A percentile compares a stretch with the other conserved stretches of the same genome.
Conservation (phyloP, 2,329 filamentous ascomycete genomes). For the Ophiostoma pallidulum region DNA sequence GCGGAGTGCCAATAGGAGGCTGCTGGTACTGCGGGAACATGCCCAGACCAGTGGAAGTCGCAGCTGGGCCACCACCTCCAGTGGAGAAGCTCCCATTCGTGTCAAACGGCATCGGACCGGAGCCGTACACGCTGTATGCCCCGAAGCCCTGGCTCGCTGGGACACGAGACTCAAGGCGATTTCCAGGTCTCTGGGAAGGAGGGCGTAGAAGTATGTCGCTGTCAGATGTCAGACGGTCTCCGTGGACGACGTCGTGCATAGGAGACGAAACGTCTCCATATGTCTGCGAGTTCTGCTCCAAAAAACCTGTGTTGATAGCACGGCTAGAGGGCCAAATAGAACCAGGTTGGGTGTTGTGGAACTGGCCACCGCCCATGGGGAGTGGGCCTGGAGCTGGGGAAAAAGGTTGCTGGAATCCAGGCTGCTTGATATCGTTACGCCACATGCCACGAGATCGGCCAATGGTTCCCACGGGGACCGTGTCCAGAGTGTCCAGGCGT, state of each 20-base stretch:
- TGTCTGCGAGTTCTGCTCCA: slow-evolving; percentile 27
- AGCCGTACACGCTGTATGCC: slow-evolving; percentile 24
- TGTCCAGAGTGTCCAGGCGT: slow-evolving; percentile 48
- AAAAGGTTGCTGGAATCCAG: slow-evolving; percentile 25
- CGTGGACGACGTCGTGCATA: slow-evolving; percentile 34
- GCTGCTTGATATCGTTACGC: slow-evolving; percentile 30
- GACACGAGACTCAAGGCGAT: slow-evolving; percentile 36
- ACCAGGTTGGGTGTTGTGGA: slow-evolving; percentile 23
- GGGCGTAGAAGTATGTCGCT: slow-evolving; percentile 38
- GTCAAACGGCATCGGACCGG: slow-evolving; percentile 22
- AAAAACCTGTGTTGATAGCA: slow-evolving; percentile 29
- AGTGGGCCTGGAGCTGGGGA: slow-evolving; percentile 19
- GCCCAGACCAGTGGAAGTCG: slow-evolving; percentile 31
- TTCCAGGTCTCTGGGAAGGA: slow-evolving; percentile 33
- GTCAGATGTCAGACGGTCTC: slow-evolving; percentile 40
- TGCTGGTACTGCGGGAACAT: slow-evolving; percentile 43
- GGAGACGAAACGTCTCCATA: slow-evolving; percentile 24
- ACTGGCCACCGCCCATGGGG: slow-evolving; percentile 26
- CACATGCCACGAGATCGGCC: slow-evolving; percentile 13
- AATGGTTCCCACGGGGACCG: slow-evolving; percentile 33
- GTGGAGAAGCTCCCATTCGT: slow-evolving; percentile 18
- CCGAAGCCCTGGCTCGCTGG: slow-evolving; percentile 23
- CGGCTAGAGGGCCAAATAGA: slow-evolving; percentile 39
- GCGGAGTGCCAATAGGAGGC: slow-evolving; percentile 51
- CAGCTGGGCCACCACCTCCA: slow-evolving; percentile 22